phyloP scores from a whole-genome alignment of 1,139 yeast species.

The Taphrina confusa region DNA sequence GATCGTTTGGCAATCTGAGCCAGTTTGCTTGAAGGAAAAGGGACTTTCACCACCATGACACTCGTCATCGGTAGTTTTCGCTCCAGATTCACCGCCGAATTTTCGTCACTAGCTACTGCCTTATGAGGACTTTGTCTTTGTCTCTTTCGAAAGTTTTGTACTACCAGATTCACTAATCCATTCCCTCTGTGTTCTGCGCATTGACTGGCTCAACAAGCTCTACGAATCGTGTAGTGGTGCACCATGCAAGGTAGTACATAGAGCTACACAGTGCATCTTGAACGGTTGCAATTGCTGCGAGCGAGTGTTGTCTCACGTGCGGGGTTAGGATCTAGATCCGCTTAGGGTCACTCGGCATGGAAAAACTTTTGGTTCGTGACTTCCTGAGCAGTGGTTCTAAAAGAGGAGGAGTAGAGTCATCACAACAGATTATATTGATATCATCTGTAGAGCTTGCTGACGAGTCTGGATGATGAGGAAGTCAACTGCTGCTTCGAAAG shows the following conservation, averaged over 20 bases:
- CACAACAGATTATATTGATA: not conserved
- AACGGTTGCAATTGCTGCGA: too few species aligned
- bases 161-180: too few species aligned
- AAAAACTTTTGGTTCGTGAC: constrained; percentile 14
- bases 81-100: too few species aligned
- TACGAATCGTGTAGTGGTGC: too few species aligned
- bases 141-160: too few species aligned
- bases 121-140: too few species aligned
- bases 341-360: constrained; percentile 15
- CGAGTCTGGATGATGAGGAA: constrained; percentile 22
- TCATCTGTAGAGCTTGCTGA: constrained; percentile 10
- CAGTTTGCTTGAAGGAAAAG: constrained; percentile 17
- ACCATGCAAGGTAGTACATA: too few species aligned
- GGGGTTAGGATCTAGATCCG: constrained; percentile 4
- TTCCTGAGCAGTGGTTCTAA: constrained; percentile 1
- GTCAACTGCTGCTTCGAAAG: constrained; percentile 22
- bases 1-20: constrained; percentile 20
- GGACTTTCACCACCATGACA: constrained; percentile 9
- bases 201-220: too few species aligned
- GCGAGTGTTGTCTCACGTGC: not conserved
- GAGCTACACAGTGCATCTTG: too few species aligned
- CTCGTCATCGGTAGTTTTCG: too few species aligned
- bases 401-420: not conserved
- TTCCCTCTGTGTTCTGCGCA: too few species aligned
- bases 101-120: too few species aligned